phyloP scores from a whole-genome alignment of 257 asterid species.

The Cruciata laevipes region DNA sequence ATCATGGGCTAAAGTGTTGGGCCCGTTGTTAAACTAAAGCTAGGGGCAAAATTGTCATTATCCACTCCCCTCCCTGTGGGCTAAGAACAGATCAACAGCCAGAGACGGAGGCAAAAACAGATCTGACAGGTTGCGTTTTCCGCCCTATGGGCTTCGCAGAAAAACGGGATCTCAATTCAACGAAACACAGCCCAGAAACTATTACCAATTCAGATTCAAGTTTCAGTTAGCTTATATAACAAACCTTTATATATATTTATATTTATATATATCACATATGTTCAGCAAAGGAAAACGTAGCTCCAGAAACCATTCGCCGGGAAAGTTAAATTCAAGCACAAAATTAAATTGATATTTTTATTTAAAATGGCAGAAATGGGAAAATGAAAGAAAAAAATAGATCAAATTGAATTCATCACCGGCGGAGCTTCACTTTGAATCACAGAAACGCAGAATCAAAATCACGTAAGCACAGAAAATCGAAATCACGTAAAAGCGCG shows the following conservation, averaged over 20 bases:
- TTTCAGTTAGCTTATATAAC: background rate
- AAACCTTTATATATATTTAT: background rate
- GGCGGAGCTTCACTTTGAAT: background rate
- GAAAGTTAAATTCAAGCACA: background rate
- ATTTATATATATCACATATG: too few relatives aligned
- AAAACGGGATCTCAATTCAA: background rate
- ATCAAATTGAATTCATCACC: background rate
- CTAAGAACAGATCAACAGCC: slow-evolving; percentile 18
- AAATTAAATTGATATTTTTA: background rate
- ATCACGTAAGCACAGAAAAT: background rate
- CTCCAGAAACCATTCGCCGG: background rate
- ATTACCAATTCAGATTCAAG: background rate
- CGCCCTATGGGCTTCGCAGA: slow-evolving; percentile 18
- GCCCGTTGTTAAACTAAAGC: background rate
- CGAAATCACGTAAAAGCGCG: background rate
- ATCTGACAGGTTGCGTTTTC: slow-evolving; percentile 17
- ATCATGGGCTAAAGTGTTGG: slow-evolving; percentile 13
- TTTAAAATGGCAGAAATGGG: background rate
- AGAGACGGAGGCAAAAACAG: slow-evolving; percentile 14
- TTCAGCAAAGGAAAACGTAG: background rate
- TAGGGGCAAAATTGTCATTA: slow-evolving; percentile 16
- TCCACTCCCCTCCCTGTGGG: background rate
- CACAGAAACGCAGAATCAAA: background rate
- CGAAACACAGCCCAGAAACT: slow-evolving; percentile 8
- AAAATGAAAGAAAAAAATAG: background rate